These are phyloP conservation scores for Kockovaella imperatae DNA, from an alignment of 768 basidiomycete genomes.

Conservation along the genomic window DNA sequence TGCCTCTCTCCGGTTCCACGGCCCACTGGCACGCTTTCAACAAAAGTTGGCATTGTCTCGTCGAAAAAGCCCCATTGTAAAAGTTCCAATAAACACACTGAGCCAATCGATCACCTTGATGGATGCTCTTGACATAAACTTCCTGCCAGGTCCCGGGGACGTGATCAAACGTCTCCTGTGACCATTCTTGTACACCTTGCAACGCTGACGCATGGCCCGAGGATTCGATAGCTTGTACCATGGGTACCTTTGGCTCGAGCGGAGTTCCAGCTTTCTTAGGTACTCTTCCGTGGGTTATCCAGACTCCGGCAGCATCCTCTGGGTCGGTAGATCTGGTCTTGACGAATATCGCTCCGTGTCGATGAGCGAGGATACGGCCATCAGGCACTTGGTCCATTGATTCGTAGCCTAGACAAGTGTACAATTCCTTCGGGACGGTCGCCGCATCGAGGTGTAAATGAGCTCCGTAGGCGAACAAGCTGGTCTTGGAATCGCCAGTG, in stretches of 20 bases:
- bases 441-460: constrained; percentile 17
- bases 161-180: constrained; percentile 14
- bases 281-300: constrained; percentile 38
- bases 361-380: constrained; percentile 25
- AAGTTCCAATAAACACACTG: constrained; percentile 37
- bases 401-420: constrained; percentile 9
- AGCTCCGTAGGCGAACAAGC: constrained; percentile 34
- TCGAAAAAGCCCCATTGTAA: constrained; percentile 41
- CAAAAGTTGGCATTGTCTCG: constrained; percentile 28
- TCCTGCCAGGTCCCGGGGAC: constrained; percentile 30
- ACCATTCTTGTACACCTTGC: constrained; percentile 28
- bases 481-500: constrained; percentile 12
- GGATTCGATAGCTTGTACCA: constrained; percentile 23
- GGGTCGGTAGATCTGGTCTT: constrained; percentile 15
- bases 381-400: constrained; percentile 14
- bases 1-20: constrained; percentile 10
- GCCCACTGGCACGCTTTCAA: constrained; percentile 28
- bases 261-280: constrained; percentile 25
- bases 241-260: constrained; percentile 33
- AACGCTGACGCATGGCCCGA: constrained; percentile 18
- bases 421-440: constrained; percentile 13
- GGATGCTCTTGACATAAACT: constrained; percentile 19
- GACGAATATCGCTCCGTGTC: constrained; percentile 35
- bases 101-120: constrained; percentile 8
- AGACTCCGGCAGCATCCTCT: constrained; percentile 16